Evolutionary conservation across 352 stramenopile genomes (phyloP).

Genomic region (Pythium rhizo-oryzae): DNA sequence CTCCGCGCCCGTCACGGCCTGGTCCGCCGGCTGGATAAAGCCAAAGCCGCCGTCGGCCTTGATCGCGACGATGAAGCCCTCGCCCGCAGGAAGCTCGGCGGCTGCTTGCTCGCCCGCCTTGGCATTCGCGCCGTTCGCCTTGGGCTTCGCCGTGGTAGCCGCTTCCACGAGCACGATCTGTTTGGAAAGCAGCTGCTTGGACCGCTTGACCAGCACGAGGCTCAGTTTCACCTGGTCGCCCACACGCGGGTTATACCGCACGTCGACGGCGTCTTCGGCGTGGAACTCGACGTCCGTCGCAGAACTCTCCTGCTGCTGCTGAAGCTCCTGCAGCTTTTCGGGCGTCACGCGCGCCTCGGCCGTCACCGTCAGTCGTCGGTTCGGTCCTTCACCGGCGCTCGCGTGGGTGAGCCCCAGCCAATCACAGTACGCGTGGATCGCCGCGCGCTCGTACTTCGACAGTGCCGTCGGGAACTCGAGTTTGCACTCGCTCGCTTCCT

Average conservation of each 20-base stretch:
- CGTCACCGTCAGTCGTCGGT: slow-evolving; percentile 44
- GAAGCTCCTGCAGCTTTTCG: slow-evolving; percentile 23
- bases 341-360: slow-evolving; percentile 15
- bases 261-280: slow-evolving; percentile 58
- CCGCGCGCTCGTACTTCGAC: slow-evolving; percentile 68
- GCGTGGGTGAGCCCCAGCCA: slow-evolving; percentile 59
- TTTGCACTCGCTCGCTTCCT: slow-evolving; percentile 32
- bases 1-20: slow-evolving; percentile 41
- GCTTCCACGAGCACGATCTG: slow-evolving; percentile 45
- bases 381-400: slow-evolving; percentile 46
- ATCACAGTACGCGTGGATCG: slow-evolving; percentile 67
- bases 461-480: slow-evolving; percentile 46
- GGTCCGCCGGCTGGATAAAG: slow-evolving; percentile 68
- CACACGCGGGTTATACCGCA: slow-evolving; percentile 66
- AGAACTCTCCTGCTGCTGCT: slow-evolving; percentile 17
- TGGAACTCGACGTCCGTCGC: slow-evolving; percentile 50
- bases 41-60: slow-evolving; percentile 73
- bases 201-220: slow-evolving; percentile 64
- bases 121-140: slow-evolving; percentile 10
- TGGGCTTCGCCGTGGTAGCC: slow-evolving; percentile 25
- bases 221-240: slow-evolving; percentile 67
- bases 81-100: slow-evolving; percentile 29
- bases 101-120: slow-evolving; percentile 17
- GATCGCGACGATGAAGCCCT: slow-evolving; percentile 68
- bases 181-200: slow-evolving; percentile 67